phyloP scores from a whole-genome alignment of 805 yeast species.

The Nakazawaea wickerhamii region DNA sequence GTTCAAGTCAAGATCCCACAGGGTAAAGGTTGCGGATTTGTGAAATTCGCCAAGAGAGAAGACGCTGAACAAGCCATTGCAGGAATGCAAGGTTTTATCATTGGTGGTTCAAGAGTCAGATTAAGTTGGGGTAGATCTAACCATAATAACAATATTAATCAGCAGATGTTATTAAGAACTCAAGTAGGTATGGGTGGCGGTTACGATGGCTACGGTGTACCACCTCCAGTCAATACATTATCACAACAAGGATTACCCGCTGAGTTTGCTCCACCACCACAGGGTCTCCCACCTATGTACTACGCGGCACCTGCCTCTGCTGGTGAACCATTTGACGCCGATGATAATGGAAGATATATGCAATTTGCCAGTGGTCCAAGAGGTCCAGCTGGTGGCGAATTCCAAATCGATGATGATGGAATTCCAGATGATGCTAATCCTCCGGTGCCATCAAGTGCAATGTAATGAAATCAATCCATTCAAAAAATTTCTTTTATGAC shows the following conservation, averaged over 20 bases:
- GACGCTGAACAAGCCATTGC: constrained; percentile 76
- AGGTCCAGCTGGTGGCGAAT: not conserved
- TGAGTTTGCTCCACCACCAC: constrained; percentile 12
- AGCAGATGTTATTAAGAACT: constrained; percentile 14
- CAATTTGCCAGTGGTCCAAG: not conserved
- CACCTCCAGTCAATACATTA: constrained; percentile 9
- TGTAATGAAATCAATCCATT: constrained; percentile 1
- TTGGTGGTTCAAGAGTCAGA: constrained; percentile 70
- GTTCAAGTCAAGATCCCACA: constrained; percentile 69
- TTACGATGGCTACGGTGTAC: constrained; percentile 15
- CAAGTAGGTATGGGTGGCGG: constrained; percentile 16
- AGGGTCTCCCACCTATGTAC: constrained; percentile 13
- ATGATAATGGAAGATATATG: constrained; percentile 4
- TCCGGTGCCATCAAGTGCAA: not conserved
- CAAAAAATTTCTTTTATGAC: too few relatives aligned
- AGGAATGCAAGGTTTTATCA: constrained; percentile 72
- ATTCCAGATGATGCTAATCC: constrained; percentile 1
- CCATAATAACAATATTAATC: constrained; percentile 16
- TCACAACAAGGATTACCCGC: constrained; percentile 13
- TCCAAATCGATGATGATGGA: constrained; percentile 5
- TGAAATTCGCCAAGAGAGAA: constrained; percentile 57
- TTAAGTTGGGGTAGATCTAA: constrained; percentile 68
- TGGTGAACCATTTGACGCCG: constrained; percentile 7
- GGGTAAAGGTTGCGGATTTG: constrained; percentile 78
- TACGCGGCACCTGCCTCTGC: constrained; percentile 8